Percentiles rank a stretch among this genome's conserved stretches.
These are phyloP conservation scores for Leishmania amazonensis DNA, from an alignment of 208 protist species.

Conservation along the genomic window DNA sequence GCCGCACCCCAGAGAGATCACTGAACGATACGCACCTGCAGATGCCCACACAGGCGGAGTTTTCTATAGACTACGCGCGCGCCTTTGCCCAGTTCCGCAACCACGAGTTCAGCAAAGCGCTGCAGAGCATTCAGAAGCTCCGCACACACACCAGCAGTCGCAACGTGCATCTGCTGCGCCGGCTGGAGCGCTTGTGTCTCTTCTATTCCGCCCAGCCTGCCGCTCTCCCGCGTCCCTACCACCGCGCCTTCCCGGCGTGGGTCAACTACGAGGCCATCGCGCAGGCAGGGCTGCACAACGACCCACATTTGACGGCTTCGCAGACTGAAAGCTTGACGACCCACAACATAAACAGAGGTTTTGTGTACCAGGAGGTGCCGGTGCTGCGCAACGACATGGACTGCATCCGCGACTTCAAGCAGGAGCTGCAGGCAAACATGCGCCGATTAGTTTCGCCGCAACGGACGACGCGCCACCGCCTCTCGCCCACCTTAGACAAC, in stretches of 20 bases:
- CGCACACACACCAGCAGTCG: slow-evolving; percentile 14
- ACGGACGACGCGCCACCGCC: background rate
- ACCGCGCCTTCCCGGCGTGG: slow-evolving; percentile 64
- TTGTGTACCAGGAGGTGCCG: slow-evolving; percentile 29
- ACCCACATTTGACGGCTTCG: slow-evolving; percentile 7
- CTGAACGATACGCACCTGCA: slow-evolving; percentile 14
- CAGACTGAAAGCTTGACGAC: slow-evolving; percentile 16
- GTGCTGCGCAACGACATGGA: slow-evolving; percentile 32
- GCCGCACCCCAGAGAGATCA: background rate
- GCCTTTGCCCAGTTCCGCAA: slow-evolving; percentile 79
- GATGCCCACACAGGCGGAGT: slow-evolving; percentile 24
- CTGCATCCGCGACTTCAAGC: slow-evolving; percentile 60
- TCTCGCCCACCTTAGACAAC: slow-evolving; percentile 10
- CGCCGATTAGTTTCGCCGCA: slow-evolving; percentile 30
- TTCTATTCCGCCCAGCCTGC: slow-evolving; percentile 48
- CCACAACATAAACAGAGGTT: slow-evolving; percentile 4
- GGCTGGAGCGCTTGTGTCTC: slow-evolving; percentile 65
- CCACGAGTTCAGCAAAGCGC: slow-evolving; percentile 64
- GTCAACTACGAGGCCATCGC: slow-evolving; percentile 70
- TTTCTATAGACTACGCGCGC: slow-evolving; percentile 71
- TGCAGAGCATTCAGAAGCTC: slow-evolving; percentile 43
- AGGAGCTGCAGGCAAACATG: slow-evolving; percentile 79
- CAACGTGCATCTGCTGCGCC: slow-evolving; percentile 41
- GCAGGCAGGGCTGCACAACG: slow-evolving; percentile 23
- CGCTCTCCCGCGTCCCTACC: slow-evolving; percentile 62